These are phyloP conservation scores for Rutidosis leptorrhynchoides DNA, from an alignment of 129 eudicot species.

Conservation along the genomic window DNA sequence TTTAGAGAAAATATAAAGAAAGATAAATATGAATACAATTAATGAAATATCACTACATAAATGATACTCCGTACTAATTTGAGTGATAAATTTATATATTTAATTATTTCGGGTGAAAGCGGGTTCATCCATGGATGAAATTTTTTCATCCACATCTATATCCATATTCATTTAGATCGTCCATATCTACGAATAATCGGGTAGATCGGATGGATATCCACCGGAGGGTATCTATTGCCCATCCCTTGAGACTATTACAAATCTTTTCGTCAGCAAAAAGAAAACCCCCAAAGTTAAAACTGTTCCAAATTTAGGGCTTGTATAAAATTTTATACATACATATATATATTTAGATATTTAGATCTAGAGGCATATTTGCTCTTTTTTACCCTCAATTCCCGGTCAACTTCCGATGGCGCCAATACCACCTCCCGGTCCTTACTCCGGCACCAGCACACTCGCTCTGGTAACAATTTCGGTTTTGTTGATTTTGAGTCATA, in stretches of 20 bases:
- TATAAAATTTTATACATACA: background rate
- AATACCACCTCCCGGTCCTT: conserved; percentile 52
- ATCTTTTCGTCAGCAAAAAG: background rate
- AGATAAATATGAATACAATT: too few relatives aligned
- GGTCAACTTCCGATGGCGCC: conserved; percentile 44
- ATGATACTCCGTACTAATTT: too few relatives aligned
- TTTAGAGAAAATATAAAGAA: too few relatives aligned
- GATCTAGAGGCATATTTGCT: conserved; percentile 10
- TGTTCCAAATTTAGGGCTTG: conserved; percentile 22
- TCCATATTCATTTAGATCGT: too few relatives aligned
- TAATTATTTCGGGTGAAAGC: too few relatives aligned
- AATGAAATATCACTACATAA: too few relatives aligned
- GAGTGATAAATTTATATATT: too few relatives aligned
- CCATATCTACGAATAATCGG: too few relatives aligned
- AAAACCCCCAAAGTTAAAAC: conserved; percentile 22
- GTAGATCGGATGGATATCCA: too few relatives aligned
- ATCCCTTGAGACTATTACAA: conserved; percentile 1
- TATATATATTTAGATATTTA: background rate
- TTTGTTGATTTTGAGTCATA: conserved; percentile 5
- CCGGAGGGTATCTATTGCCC: too few relatives aligned
- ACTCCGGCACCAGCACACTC: conserved; percentile 62
- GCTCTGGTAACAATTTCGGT: conserved; percentile 53
- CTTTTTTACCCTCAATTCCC: conserved; percentile 11
- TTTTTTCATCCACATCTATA: too few relatives aligned
- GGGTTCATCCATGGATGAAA: too few relatives aligned